Percentiles rank a stretch among this genome's conserved stretches.
Evolutionary conservation across 306 rosid species (phyloP).

Genomic region (Dalbergia cultrata): DNA sequence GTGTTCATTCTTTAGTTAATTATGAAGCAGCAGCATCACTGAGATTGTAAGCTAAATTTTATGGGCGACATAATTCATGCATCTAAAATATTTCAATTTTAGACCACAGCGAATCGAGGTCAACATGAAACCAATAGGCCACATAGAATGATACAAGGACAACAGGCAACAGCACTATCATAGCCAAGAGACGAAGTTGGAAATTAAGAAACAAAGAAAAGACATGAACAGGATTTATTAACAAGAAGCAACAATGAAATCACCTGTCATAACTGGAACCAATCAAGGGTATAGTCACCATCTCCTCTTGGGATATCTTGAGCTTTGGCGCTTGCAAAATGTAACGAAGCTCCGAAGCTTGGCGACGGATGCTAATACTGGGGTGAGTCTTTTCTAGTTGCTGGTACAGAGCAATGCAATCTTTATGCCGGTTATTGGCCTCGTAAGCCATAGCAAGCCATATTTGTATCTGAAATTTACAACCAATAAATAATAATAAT

Average conservation of each 20-base stretch:
- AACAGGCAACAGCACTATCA: background rate
- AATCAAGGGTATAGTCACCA: slow-evolving; percentile 75
- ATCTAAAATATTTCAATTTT: too few relatives aligned
- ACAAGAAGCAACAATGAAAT: slow-evolving; percentile 14
- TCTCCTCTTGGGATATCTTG: slow-evolving; percentile 96
- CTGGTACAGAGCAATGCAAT: slow-evolving; percentile 87
- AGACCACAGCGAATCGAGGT: too few relatives aligned
- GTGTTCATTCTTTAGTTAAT: background rate
- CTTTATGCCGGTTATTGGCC: slow-evolving; percentile 84
- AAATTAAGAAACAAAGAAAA: background rate
- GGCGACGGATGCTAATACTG: slow-evolving; percentile 79
- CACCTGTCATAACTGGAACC: slow-evolving; percentile 56
- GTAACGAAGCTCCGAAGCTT: slow-evolving; percentile 96
- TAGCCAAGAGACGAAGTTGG: background rate
- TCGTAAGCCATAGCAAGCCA: slow-evolving; percentile 99
- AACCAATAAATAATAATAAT: background rate
- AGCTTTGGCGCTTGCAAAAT: slow-evolving; percentile 96
- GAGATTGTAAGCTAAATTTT: slow-evolving; percentile 2
- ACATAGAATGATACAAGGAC: background rate
- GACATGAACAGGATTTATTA: background rate
- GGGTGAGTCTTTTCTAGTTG: slow-evolving; percentile 85
- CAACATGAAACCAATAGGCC: too few relatives aligned
- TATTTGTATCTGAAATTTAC: slow-evolving; percentile 81
- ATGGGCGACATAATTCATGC: background rate
- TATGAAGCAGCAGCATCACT: background rate